These are phyloP conservation scores for Wickerhamomyces tratensis DNA, from an alignment of 805 yeast species.

Conservation along the genomic window DNA sequence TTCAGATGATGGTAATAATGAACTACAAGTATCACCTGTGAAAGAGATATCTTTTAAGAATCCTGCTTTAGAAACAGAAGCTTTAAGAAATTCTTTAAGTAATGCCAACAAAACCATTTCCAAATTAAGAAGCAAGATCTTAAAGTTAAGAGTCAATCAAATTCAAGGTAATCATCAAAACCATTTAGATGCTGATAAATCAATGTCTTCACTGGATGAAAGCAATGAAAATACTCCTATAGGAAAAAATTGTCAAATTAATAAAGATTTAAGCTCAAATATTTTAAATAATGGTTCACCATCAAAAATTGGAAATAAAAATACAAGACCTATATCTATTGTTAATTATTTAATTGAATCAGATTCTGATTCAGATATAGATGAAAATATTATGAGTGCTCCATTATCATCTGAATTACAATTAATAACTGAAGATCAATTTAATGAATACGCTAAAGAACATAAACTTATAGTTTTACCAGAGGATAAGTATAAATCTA, in stretches of 20 bases:
- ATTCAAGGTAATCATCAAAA: too few relatives aligned
- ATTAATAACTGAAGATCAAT: slow-evolving; percentile 12
- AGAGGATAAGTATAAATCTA: slow-evolving; percentile 8
- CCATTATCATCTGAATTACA: slow-evolving; percentile 15
- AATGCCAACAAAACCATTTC: slow-evolving; percentile 57
- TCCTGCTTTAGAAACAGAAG: slow-evolving; percentile 50
- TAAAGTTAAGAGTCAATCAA: slow-evolving; percentile 12
- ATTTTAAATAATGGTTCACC: too few relatives aligned
- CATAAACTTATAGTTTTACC: slow-evolving; percentile 20
- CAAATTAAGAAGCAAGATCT: slow-evolving; percentile 36
- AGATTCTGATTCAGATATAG: slow-evolving; percentile 17
- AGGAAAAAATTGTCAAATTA: too few relatives aligned
- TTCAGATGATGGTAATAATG: slow-evolving; percentile 26
- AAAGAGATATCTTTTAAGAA: slow-evolving; percentile 29
- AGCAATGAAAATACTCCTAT: too few relatives aligned
- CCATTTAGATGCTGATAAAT: not conserved
- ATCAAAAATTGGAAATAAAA: too few relatives aligned
- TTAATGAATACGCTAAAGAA: slow-evolving; percentile 20
- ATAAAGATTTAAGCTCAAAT: too few relatives aligned
- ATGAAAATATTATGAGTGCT: slow-evolving; percentile 9
- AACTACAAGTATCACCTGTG: slow-evolving; percentile 26
- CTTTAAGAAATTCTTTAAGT: slow-evolving; percentile 50
- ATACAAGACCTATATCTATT: slow-evolving; percentile 8
- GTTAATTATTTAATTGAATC: slow-evolving; percentile 6
- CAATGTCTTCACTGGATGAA: too few relatives aligned